Evolutionary conservation across 208 protist genomes (phyloP).

Genomic region (Trypanosoma avium): DNA sequence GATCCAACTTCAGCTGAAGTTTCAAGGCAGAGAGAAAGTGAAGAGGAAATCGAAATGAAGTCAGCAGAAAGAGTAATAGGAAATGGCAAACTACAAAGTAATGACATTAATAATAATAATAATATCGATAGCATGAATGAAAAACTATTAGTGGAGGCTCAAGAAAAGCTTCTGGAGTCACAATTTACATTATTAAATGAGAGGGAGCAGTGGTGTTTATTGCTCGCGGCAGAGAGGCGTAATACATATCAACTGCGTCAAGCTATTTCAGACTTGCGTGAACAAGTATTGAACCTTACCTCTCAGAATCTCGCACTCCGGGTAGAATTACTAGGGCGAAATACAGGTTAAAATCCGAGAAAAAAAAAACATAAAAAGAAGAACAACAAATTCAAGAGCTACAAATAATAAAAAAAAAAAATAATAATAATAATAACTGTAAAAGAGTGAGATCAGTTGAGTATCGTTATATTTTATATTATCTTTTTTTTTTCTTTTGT

Average conservation of each 20-base stretch:
- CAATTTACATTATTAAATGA: neutral
- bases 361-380: neutral
- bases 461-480: conserved; percentile 1
- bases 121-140: neutral
- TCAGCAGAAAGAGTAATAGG: neutral
- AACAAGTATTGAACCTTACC: conserved; percentile 11
- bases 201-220: conserved; percentile 20
- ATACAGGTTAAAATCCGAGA: neutral
- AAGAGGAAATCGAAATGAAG: too few species aligned
- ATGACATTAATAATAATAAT: too few species aligned
- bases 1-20: too few species aligned
- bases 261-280: conserved; percentile 12
- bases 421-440: too few species aligned
- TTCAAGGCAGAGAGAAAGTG: too few species aligned
- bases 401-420: too few species aligned
- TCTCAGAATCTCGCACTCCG: conserved; percentile 14
- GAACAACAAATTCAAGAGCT: neutral
- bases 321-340: neutral
- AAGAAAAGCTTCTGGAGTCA: neutral
- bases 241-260: conserved; percentile 18
- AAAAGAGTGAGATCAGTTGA: too few species aligned
- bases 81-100: neutral
- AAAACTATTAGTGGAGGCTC: neutral
- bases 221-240: conserved; percentile 21
- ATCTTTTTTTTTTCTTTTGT: conserved; percentile 17